phyloP scores from a whole-genome alignment of 805 yeast genomes.

The Metschnikowia chrysomelidarum region DNA sequence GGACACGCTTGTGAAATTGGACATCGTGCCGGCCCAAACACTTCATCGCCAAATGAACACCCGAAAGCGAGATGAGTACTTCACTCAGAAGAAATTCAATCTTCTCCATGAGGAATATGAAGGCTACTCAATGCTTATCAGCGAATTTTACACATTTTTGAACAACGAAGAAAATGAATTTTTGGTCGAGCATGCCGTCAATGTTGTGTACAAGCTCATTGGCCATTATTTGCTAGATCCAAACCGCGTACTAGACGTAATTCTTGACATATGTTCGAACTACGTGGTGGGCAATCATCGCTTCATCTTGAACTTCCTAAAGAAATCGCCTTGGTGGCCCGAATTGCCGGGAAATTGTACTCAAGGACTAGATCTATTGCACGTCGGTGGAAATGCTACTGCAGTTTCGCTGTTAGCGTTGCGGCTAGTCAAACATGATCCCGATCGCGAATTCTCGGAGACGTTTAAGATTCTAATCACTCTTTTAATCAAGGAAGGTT shows the following conservation, averaged over 20 bases:
- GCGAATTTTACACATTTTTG: constrained; percentile 46
- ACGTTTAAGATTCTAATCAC: constrained; percentile 47
- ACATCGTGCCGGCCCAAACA: constrained; percentile 30
- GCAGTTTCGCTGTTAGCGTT: constrained; percentile 57
- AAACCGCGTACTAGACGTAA: constrained; percentile 59
- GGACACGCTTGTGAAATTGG: constrained; percentile 27
- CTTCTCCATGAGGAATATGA: constrained; percentile 71
- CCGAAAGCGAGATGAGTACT: constrained; percentile 40
- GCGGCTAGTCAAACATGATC: constrained; percentile 32
- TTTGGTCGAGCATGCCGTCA: constrained; percentile 43
- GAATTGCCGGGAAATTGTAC: constrained; percentile 27
- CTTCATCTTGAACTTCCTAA: constrained; percentile 51
- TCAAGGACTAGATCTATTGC: constrained; percentile 31
- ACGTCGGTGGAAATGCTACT: constrained; percentile 52
- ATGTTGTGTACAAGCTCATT: constrained; percentile 54
- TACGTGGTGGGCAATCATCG: constrained; percentile 43
- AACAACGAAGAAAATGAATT: constrained; percentile 37
- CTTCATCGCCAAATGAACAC: constrained; percentile 39
- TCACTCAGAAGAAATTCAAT: constrained; percentile 58
- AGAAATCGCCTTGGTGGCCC: constrained; percentile 70
- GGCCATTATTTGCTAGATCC: constrained; percentile 81
- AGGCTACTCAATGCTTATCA: constrained; percentile 68
- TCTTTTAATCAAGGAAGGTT: constrained; percentile 61
- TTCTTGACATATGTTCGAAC: constrained; percentile 52
- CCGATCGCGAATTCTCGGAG: constrained; percentile 38